These are phyloP conservation scores for Chlamydomonas sphaeroides DNA, from an alignment of 139 green algal genomes.

Conservation along the genomic window DNA sequence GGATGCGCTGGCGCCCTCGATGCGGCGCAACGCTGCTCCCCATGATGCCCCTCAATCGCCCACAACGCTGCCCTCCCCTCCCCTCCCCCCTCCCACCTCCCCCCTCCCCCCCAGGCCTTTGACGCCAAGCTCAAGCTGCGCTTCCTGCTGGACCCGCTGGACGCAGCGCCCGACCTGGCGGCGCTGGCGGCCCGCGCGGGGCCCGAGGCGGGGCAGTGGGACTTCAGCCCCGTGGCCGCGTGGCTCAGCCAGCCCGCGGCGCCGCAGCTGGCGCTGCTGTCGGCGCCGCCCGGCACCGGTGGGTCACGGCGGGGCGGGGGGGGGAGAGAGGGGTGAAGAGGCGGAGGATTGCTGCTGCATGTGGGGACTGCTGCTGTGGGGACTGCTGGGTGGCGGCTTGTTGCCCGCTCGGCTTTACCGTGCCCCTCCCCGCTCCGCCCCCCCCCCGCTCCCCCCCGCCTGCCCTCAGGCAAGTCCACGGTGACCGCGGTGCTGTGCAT, in stretches of 20 bases:
- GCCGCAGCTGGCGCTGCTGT: constrained; percentile 22
- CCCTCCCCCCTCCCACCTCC: not conserved
- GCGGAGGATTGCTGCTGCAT: too few relatives aligned
- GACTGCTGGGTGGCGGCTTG: too few relatives aligned
- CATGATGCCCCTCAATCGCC: too few relatives aligned
- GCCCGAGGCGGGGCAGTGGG: not conserved
- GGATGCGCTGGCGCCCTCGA: not conserved
- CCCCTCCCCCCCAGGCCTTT: constrained; percentile 12
- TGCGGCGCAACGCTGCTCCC: too few relatives aligned
- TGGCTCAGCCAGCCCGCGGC: constrained; percentile 10
- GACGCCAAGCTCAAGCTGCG: constrained; percentile 43
- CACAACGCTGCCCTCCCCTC: not conserved
- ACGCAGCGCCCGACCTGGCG: constrained; percentile 8
- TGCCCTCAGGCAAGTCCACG: constrained; percentile 27
- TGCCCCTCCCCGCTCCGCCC: too few relatives aligned
- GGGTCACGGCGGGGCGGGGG: not conserved
- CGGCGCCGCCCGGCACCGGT: constrained; percentile 15
- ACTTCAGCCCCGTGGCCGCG: not conserved
- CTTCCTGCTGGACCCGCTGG: constrained; percentile 38
- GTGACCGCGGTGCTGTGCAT: constrained; percentile 24
- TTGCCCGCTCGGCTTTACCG: too few relatives aligned
- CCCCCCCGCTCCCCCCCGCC: too few relatives aligned
- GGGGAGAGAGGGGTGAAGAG: not conserved
- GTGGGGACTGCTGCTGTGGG: too few relatives aligned
- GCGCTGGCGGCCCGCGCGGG: constrained; percentile 8